These are phyloP conservation scores for Dactylonectria macrodidyma DNA, from an alignment of 2,329 filamentous ascomycete species.

Conservation along the genomic window DNA sequence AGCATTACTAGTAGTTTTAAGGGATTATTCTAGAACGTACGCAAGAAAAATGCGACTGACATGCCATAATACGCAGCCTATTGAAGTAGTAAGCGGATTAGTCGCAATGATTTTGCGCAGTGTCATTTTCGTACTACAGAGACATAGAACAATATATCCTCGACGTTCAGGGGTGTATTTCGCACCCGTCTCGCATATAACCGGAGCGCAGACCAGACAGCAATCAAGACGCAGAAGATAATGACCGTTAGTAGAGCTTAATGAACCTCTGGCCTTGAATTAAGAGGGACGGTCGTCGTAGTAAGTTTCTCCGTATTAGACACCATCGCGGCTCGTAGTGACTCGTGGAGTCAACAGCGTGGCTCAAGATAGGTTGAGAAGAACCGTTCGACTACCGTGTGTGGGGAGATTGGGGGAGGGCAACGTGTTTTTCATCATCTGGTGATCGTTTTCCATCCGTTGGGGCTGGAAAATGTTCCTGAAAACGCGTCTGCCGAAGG, in stretches of 20 bases:
- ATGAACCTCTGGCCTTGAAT: slow-evolving; percentile 22
- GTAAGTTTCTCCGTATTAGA: slow-evolving; percentile 23
- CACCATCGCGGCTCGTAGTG: slow-evolving; percentile 10
- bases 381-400: neutral
- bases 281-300: slow-evolving; percentile 19
- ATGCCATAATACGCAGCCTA: slow-evolving; percentile 34
- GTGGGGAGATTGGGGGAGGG: neutral
- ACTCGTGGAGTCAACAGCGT: neutral
- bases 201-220: slow-evolving; percentile 29
- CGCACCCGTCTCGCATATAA: slow-evolving; percentile 32
- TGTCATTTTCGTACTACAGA: slow-evolving; percentile 32
- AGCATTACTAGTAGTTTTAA: neutral
- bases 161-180: slow-evolving; percentile 26
- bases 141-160: slow-evolving; percentile 33
- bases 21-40: slow-evolving; percentile 2
- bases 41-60: slow-evolving; percentile 27
- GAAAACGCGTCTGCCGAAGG: neutral
- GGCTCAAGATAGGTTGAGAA: neutral
- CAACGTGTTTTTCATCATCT: neutral
- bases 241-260: slow-evolving; percentile 30
- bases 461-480: neutral
- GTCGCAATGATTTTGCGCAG: neutral
- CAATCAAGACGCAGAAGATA: slow-evolving; percentile 31
- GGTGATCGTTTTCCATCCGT: neutral
- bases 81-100: slow-evolving; percentile 6